Conservation (phyloP, 2,329 filamentous ascomycete genomes). For the Trichoderma sp. region DNA sequence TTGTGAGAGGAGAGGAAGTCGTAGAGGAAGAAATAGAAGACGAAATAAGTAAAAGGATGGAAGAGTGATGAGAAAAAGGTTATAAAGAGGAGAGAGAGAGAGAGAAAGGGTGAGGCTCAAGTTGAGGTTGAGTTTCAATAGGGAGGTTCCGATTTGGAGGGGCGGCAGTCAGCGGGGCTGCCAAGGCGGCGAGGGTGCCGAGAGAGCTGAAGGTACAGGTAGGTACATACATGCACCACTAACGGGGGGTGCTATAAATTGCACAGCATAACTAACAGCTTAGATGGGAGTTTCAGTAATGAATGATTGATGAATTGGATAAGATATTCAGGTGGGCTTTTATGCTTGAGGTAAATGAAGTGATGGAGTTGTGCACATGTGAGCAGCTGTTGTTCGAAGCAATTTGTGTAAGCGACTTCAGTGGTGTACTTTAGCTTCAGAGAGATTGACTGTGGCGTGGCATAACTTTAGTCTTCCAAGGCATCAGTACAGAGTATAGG, state of each 20-base stretch:
- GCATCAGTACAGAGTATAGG: no score
- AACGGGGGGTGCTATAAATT: background rate
- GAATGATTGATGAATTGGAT: background rate
- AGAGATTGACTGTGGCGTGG: background rate
- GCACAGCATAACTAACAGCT: background rate
- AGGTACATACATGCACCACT: background rate
- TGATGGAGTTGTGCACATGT: background rate
- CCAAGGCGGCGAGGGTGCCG: background rate
- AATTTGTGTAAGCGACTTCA: background rate
- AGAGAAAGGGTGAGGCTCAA: background rate
- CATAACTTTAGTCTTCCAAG: background rate
- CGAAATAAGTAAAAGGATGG: background rate
- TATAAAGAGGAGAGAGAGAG: background rate
- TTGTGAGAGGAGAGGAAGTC: background rate
- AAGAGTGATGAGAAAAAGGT: background rate
- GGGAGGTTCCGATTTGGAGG: constrained; percentile 2
- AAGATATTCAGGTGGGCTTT: background rate
- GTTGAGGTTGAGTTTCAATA: background rate
- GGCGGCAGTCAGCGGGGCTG: constrained; percentile 3
- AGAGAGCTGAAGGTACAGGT: background rate
- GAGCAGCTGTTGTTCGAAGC: background rate
- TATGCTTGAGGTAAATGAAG: background rate
- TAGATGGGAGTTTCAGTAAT: background rate
- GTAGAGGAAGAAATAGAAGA: no score
- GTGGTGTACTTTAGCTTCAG: background rate